These are phyloP conservation scores for Udeniomyces megalosporus DNA, from an alignment of 768 basidiomycete species.

Conservation along the genomic window DNA sequence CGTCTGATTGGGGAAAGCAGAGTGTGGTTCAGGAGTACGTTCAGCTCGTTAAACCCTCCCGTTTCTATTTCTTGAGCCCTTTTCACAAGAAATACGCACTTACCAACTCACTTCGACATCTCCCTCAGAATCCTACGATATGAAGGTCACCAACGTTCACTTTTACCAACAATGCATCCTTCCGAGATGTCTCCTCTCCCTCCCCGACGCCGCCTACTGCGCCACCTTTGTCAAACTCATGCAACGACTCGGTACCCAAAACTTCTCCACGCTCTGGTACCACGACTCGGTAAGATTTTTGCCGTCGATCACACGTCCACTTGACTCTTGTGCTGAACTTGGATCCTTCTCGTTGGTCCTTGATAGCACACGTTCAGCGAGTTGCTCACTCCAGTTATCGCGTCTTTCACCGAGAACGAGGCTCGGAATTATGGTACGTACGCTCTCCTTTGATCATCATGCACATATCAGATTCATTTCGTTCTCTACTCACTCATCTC, in stretches of 20 bases:
- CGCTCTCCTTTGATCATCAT: background rate
- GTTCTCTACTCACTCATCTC: background rate
- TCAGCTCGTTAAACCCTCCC: too few species aligned
- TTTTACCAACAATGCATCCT: constrained; percentile 77
- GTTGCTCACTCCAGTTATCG: constrained; percentile 65
- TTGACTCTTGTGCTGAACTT: background rate
- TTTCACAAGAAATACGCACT: too few species aligned
- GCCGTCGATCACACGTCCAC: background rate
- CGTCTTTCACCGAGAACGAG: constrained; percentile 90
- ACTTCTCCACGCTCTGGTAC: constrained; percentile 68
- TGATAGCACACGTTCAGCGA: constrained; percentile 58
- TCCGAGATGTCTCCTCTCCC: constrained; percentile 80
- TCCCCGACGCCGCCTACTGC: constrained; percentile 90
- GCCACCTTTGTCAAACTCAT: constrained; percentile 76
- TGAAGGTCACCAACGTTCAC: constrained; percentile 16
- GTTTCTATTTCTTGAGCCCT: too few species aligned
- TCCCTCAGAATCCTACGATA: constrained; percentile 1
- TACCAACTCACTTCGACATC: background rate
- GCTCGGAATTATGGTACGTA: constrained; percentile 75
- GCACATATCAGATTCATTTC: background rate
- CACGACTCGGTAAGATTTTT: constrained; percentile 53
- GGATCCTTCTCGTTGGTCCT: too few species aligned
- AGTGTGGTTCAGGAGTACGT: constrained; percentile 15
- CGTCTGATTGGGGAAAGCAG: constrained; percentile 4
- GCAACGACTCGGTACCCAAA: constrained; percentile 73